phyloP scores from a whole-genome alignment of 768 basidiomycete genomes.

The Wakefieldia striispora region DNA sequence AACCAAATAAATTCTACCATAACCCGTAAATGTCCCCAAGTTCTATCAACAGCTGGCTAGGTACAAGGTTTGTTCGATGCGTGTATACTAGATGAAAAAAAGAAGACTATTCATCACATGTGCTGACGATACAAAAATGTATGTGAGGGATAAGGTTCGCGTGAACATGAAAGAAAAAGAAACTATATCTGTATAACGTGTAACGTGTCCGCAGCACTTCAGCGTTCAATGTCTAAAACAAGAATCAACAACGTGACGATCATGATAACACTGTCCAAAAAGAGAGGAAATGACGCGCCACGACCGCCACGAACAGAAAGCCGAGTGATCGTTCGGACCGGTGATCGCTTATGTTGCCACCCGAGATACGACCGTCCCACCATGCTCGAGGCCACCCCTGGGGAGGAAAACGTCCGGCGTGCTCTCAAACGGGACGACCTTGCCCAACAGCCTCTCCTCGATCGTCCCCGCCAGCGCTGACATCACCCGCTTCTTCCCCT shows the following conservation, averaged over 20 bases:
- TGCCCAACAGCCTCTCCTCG: conserved; percentile 21
- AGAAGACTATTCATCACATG: conserved; percentile 2
- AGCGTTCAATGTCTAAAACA: background rate
- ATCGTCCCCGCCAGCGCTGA: conserved; percentile 10
- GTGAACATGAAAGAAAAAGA: conserved; percentile 7
- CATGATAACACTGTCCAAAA: background rate
- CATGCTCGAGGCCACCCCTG: conserved; percentile 29
- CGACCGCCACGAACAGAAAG: too few relatives aligned
- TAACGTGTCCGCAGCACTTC: conserved; percentile 10
- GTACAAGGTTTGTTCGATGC: background rate
- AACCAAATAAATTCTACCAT: background rate
- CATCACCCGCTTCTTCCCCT: conserved; percentile 28
- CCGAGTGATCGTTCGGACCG: background rate
- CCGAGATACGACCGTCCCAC: conserved; percentile 37
- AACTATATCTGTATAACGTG: conserved; percentile 8
- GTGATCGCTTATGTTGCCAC: conserved; percentile 23
- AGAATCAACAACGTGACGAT: background rate
- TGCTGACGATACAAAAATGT: conserved; percentile 9
- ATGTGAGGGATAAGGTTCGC: background rate
- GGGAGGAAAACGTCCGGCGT: conserved; percentile 31
- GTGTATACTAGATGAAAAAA: conserved; percentile 3
- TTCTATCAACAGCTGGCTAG: too few relatives aligned
- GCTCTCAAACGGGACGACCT: conserved; percentile 35
- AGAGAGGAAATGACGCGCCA: background rate
- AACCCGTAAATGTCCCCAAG: background rate